phyloP scores from a whole-genome alignment of 139 green algal species.

The Auxenochlorella pyrenoidosa region DNA sequence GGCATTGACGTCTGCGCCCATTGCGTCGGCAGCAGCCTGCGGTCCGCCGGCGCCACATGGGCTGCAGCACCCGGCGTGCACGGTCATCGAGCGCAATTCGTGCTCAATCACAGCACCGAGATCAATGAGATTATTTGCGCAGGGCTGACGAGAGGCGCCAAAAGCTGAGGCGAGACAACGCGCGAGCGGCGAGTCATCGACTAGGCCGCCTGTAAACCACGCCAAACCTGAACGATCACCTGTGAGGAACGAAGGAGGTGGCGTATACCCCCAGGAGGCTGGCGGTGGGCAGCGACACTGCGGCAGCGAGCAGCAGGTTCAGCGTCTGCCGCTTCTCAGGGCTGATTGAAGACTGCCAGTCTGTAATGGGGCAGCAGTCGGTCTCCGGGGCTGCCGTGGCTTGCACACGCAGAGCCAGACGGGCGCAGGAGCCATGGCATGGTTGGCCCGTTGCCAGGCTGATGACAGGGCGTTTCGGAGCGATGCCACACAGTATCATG shows the following conservation, averaged over 20 bases:
- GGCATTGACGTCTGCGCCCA: constrained; percentile 88
- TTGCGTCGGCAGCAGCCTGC: constrained; percentile 90
- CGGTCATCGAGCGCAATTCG: not conserved
- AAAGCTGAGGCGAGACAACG: not conserved
- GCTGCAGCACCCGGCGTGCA: constrained; percentile 48
- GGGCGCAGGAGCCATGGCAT: no score
- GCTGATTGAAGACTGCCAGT: not conserved
- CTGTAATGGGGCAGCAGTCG: not conserved
- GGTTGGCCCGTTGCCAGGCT: no score
- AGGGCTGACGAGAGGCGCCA: not conserved
- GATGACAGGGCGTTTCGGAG: no score
- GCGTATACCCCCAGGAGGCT: constrained; percentile 69
- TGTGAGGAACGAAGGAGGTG: constrained; percentile 82
- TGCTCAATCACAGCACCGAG: no score
- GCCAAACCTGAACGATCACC: constrained; percentile 19
- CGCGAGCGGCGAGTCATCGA: not conserved
- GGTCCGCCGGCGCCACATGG: constrained; percentile 76
- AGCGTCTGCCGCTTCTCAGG: constrained; percentile 88
- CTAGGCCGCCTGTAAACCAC: not conserved
- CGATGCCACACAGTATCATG: no score
- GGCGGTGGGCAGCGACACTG: constrained; percentile 68
- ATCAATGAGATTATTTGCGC: no score
- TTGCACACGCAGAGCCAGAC: not conserved
- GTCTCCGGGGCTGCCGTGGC: not conserved
- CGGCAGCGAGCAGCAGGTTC: constrained; percentile 87